phyloP scores from a whole-genome alignment of 495 filamentous ascomycete genomes.

The Penicillium goetzii region DNA sequence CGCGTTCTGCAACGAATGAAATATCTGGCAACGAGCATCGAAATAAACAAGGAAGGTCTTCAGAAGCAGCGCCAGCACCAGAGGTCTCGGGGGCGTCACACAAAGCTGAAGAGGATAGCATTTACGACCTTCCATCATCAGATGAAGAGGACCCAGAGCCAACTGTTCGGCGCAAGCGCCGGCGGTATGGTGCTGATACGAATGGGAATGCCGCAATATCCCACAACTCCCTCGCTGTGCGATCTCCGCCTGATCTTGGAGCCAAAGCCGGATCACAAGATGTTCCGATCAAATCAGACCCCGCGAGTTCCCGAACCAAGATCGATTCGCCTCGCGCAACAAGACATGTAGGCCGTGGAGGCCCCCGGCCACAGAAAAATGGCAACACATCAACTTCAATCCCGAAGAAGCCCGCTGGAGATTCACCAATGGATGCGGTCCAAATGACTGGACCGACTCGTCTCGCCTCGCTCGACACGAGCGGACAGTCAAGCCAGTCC shows the following conservation, averaged over 20 bases:
- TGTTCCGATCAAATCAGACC: neutral
- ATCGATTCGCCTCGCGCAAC: neutral
- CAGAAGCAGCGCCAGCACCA: neutral
- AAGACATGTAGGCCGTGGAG: neutral
- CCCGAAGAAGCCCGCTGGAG: neutral
- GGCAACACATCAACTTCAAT: neutral
- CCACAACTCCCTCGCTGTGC: neutral
- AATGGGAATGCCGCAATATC: neutral
- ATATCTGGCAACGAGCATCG: conserved; percentile 9
- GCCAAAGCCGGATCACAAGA: neutral
- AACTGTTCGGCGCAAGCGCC: conserved; percentile 23
- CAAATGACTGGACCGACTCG: neutral
- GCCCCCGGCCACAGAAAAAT: neutral
- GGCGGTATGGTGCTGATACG: conserved; percentile 13
- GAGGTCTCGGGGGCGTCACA: neutral
- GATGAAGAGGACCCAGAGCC: conserved; percentile 34
- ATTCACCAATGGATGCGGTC: too few species aligned
- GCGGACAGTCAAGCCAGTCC: neutral
- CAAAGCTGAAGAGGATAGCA: conserved; percentile 12
- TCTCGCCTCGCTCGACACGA: neutral
- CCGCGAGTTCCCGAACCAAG: neutral
- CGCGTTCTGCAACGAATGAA: neutral
- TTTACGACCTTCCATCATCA: conserved; percentile 47
- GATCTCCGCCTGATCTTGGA: neutral
- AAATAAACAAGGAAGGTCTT: conserved; percentile 9